Evolutionary conservation across 495 filamentous ascomycete genomes (phyloP), one percentile per base, ranked within the genome.

Genomic region (Extremus antarcticus): DNA sequence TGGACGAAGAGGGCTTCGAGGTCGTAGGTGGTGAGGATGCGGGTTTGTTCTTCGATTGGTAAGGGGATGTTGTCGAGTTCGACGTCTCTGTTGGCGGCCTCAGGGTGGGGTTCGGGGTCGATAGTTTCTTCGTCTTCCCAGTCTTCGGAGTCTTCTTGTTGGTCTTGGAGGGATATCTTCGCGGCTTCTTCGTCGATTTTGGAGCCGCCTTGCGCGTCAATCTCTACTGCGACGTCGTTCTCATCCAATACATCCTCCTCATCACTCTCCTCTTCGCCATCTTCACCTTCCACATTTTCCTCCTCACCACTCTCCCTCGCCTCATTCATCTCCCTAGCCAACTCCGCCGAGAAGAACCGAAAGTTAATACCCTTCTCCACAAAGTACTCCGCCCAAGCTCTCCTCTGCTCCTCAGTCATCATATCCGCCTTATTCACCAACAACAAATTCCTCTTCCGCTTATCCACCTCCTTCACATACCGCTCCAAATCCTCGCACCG

Each of bases 391-490:
- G 90, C 89, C 94, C 94, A 99, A 1, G 74, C 74, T 62, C 80
- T 81, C 62, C 94, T 74, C 70, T 99, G 94, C 61, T 82, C 80
- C 51, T 81, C 68, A 16, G 89, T 92, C 88, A 99, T 88, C 94
- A 99, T 94, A 74, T 99, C 94, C 40, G 94, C 91, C 78, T 99
- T 99, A 74, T 99, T 99, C 52, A 99, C 88, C 38, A 99, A 73
- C 45, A 99, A 70, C 63, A 99, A 64, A 67, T 99, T 99, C 60
- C 86, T 78, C 76, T 99, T 99, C 65, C 78, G 80, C 1, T 82
- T 69, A 65, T 88, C 84, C 24, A 97, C 86, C 68, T 95, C 88
- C 73, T 92, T 89, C 47, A 97, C 92, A 61, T 99, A 99, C 52
- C 70, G 77, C 65, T 96, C 94, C 48, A 99, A 69, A 72, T 97